Conservation (phyloP, 805 yeast genomes). For the Hanseniaspora valbyensis region DNA sequence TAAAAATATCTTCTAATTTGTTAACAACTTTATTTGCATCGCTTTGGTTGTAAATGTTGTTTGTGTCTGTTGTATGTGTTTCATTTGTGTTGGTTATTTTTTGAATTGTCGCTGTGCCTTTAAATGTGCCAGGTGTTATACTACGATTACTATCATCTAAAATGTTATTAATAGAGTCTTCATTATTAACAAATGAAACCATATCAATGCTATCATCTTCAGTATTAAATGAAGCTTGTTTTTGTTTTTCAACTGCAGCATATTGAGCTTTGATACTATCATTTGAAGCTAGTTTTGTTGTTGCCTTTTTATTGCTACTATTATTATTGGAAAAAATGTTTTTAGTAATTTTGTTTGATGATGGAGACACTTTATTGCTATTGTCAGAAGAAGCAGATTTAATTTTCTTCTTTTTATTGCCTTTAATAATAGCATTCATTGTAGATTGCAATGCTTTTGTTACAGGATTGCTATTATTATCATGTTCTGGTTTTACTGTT, state of each 20-base stretch:
- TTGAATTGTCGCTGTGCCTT: not conserved
- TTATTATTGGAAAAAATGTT: not conserved
- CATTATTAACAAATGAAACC: no score
- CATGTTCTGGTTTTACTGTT: not conserved
- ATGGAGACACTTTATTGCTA: no score
- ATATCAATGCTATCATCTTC: no score
- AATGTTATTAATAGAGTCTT: no score
- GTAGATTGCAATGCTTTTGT: not conserved
- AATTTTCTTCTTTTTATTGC: not conserved
- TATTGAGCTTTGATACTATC: constrained; percentile 2
- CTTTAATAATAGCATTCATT: not conserved
- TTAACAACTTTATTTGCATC: constrained; percentile 1
- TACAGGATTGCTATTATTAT: not conserved
- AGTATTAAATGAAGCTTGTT: no score
- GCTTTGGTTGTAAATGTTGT: not conserved
- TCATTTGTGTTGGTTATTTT: not conserved
- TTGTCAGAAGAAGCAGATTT: not conserved
- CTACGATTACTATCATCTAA: no score
- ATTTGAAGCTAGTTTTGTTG: not conserved
- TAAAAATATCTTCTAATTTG: not conserved
- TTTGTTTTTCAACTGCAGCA: not conserved
- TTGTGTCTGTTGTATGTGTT: not conserved
- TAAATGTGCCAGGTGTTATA: no score
- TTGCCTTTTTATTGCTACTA: not conserved
- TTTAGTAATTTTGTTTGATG: no score